A percentile compares a stretch with the other conserved stretches of the same genome.
phyloP scores from a whole-genome alignment of 805 yeast species.

The Pichia thaimueangensis region DNA sequence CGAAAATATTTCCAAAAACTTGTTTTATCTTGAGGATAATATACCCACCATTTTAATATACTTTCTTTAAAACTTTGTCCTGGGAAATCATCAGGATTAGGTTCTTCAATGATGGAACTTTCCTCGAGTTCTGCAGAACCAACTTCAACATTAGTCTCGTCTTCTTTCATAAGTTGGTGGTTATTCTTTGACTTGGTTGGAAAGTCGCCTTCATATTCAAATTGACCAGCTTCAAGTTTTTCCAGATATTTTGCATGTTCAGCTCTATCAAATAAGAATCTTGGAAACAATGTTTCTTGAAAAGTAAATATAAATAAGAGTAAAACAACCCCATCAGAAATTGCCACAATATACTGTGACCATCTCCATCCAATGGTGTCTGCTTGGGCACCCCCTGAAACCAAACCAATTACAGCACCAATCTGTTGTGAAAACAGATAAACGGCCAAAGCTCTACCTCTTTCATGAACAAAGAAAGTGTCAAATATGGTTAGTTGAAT shows the following conservation, averaged over 20 bases:
- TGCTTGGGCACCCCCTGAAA: not conserved
- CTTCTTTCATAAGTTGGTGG: not conserved
- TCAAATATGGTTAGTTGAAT: constrained; percentile 1
- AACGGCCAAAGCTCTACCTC: constrained; percentile 1
- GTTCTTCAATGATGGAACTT: not conserved
- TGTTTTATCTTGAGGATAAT: not conserved
- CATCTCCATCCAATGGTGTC: constrained; percentile 3
- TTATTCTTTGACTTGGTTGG: not conserved
- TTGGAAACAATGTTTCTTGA: constrained; percentile 1
- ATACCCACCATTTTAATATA: constrained; percentile 3
- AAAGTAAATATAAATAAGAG: not conserved
- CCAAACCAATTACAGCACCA: constrained; percentile 4
- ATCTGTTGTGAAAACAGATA: not conserved
- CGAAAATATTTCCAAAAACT: constrained; percentile 3
- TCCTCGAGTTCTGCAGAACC: not conserved
- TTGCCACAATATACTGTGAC: constrained; percentile 1
- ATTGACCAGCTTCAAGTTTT: not conserved
- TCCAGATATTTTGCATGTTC: not conserved
- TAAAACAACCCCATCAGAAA: not conserved
- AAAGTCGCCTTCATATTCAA: not conserved
- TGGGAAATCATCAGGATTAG: not conserved
- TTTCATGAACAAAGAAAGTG: constrained; percentile 1
- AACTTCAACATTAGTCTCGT: not conserved
- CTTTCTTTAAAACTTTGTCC: not conserved
- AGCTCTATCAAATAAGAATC: constrained; percentile 3